Conservation (phyloP, 768 basidiomycete species). For the Tubosaeta sp. region DNA sequence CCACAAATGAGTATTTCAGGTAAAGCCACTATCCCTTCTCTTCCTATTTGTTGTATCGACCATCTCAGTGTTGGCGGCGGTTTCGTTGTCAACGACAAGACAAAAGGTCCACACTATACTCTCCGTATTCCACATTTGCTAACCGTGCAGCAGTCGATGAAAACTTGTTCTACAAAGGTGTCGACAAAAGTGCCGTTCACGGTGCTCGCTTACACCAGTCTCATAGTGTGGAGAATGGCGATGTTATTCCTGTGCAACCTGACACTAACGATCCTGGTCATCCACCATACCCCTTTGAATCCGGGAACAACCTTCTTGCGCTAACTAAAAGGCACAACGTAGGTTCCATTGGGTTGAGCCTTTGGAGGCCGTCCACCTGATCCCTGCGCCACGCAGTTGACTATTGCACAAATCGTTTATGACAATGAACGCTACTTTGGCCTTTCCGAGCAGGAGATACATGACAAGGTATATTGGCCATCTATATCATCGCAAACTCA, state of each 20-base stretch:
- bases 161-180: conserved; percentile 91
- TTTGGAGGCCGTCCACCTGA: conserved; percentile 5
- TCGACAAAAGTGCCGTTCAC: conserved; percentile 78
- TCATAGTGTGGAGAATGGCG: conserved; percentile 37
- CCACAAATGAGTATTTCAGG: conserved; percentile 94
- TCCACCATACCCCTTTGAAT: conserved; percentile 81
- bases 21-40: conserved; percentile 10
- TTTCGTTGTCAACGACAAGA: conserved; percentile 94
- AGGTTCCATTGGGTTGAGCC: conserved; percentile 25
- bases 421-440: conserved; percentile 88
- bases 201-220: conserved; percentile 72
- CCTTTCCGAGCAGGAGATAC: conserved; percentile 69
- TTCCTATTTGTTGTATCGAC: background rate
- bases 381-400: conserved; percentile 51
- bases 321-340: conserved; percentile 81
- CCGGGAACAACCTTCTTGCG: conserved; percentile 68
- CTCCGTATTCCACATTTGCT: background rate
- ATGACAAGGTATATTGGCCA: conserved; percentile 51
- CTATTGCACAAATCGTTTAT: conserved; percentile 90
- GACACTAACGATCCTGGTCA: conserved; percentile 37
- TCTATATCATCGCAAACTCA: background rate
- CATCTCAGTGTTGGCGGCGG: conserved; percentile 75
- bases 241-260: conserved; percentile 8
- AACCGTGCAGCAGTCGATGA: conserved; percentile 61
- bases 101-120: conserved; percentile 53